phyloP scores from a whole-genome alignment of 2,329 filamentous ascomycete genomes.

The Sarocladium brachiariae region DNA sequence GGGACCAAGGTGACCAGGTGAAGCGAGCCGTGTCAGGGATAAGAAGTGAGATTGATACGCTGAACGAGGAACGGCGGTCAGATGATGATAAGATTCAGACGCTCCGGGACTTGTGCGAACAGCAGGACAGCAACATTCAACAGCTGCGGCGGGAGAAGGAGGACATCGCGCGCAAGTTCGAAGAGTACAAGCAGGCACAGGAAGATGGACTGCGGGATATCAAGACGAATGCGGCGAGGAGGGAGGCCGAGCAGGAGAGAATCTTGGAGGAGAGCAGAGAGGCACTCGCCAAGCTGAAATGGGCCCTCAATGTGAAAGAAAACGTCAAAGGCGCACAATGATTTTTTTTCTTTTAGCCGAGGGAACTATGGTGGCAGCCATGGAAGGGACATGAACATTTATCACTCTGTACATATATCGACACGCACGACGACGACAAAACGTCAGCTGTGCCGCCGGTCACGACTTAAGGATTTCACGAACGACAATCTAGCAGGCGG shows the following conservation, averaged over 20 bases:
- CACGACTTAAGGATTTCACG: conserved; percentile 9
- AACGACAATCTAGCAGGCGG: background rate
- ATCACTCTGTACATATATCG: background rate
- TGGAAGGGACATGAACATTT: background rate
- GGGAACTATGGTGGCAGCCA: too few relatives aligned
- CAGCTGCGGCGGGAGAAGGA: conserved; percentile 55
- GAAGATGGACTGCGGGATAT: conserved; percentile 54
- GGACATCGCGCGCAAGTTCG: conserved; percentile 53
- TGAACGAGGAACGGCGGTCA: conserved; percentile 47
- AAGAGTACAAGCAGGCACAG: conserved; percentile 57
- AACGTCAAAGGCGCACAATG: conserved; percentile 50
- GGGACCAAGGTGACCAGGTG: conserved; percentile 57
- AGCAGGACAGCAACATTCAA: conserved; percentile 63
- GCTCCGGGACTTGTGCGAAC: conserved; percentile 63
- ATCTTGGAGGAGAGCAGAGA: conserved; percentile 52
- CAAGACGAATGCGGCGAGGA: conserved; percentile 46
- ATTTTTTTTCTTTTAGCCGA: too few relatives aligned
- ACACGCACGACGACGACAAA: background rate
- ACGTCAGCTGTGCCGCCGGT: background rate
- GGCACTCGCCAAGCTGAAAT: conserved; percentile 61
- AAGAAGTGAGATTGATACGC: conserved; percentile 43
- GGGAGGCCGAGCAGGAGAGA: conserved; percentile 55
- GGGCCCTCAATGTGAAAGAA: conserved; percentile 63
- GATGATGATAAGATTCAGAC: conserved; percentile 59
- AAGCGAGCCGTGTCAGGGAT: conserved; percentile 44